Base-by-base conservation (phyloP, 768 basidiomycete genomes). In the Pleurotus sapidus region DNA sequence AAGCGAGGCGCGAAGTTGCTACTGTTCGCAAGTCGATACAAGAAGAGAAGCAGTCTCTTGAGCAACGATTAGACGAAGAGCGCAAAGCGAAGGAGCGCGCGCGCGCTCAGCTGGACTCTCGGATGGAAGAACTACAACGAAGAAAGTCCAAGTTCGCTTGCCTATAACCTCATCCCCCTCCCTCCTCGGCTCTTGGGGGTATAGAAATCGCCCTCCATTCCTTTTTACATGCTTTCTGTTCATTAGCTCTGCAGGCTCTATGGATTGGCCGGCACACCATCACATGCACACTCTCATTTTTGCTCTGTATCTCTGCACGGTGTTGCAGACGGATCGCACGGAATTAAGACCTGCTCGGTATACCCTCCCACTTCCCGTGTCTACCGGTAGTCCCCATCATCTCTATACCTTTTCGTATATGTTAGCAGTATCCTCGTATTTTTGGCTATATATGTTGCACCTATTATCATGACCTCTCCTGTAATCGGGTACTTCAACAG, bases 71-170 rank as follows among this genome's bases (percentile, higher is more conserved):
- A 24, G 90, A 92, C 65, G 92, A 95, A 68, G 93, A 95, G 71
- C 85, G 93, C 53, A 83, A 81, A 65, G 88, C 84, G n/a, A 94
- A 93, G 73, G 93, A 95, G 70, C 88, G 92, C 23, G 89, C 86
- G 50, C 86, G 92, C 50, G 87, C 88, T 60, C 93, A 94, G 70
- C 83, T 95, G 25, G 93, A 95, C 68, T 80, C 82, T 15, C 86
- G 94, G 61, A 88, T 93, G 87, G 91, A 93, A 56, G 94, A 95
- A 65, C 75, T 93, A 42, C 80, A 81, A 68, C 83, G 82, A 74
- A 88, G 91, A 59, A 95, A 93, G 77, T 93, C 91, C 61, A 96
- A 95, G 75, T 96, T 93, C 72, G 89, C 88, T 54, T 94, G 92
- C 73, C 81, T 94, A 71, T 94, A 78, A 81, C 53, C 63, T 60